Evolutionary conservation across 176 grass and related monocot genomes (phyloP), one percentile per base, ranked within the genome.

Genomic region (Themeda triandra): DNA sequence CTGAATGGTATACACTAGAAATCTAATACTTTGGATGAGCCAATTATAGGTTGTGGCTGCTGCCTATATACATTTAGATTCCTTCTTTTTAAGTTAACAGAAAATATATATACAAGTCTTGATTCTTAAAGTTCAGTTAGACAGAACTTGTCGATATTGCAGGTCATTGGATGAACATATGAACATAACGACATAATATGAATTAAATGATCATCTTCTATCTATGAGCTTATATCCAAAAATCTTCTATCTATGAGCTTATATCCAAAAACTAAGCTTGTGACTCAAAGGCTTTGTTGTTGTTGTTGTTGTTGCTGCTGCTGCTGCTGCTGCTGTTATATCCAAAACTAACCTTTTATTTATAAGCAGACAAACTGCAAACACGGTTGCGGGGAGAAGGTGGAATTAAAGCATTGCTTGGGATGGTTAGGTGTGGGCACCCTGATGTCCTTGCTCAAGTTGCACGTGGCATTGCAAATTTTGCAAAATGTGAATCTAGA

Each of bases 361-460:
- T 82, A 77, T 78, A 56, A 83, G 73, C 90, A 99, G 97, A 99
- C 80, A 99, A 96, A 92, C 76, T 99, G 59, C 97, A 99, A 87
- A 81, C 81, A 68, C 91, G 97, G 63, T 65, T 99, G 82, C 91
- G 97, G 75, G 90, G 86, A 63, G 97, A 99, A 96, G 93, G 97
- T 84, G 97, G 93, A 36, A 94, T 99, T 62, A 99, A 96, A 92
- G 93, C 97, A 73, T 94, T 99, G 76, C 82, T 99, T 76, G 97
- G 97, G 83, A 99, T 99, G 93, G 97, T 99, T 56, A 94, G 85
- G 71, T 99, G 93, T 11, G 93, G 97, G 59, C 97, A 99, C 42
- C 93, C 93, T 69, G 97, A 99, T 94, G 97, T 99, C 54, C 93
- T 99, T 89, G 90, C 93, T 37, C 97, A 99, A 92, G 93, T 99